These are phyloP conservation scores for Piloderma croceum DNA, from an alignment of 768 basidiomycete species.

Conservation along the genomic window DNA sequence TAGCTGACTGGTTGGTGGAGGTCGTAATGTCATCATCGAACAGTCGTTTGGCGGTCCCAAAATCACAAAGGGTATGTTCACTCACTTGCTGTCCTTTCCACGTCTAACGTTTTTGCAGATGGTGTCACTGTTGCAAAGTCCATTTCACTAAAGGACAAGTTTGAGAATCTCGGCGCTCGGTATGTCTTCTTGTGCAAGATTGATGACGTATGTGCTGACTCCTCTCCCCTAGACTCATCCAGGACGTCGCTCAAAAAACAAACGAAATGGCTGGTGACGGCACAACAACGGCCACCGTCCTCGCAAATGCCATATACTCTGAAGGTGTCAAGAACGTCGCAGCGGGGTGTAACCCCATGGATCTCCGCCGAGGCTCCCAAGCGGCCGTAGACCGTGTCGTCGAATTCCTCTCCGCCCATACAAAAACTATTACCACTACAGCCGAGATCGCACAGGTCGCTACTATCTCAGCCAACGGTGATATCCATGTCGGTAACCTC, in stretches of 20 bases:
- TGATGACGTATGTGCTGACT: too few relatives aligned
- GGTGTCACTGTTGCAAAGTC: constrained; percentile 98
- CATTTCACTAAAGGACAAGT: constrained; percentile 92
- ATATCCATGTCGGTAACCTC: constrained; percentile 84
- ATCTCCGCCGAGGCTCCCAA: constrained; percentile 94
- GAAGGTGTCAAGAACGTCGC: constrained; percentile 99
- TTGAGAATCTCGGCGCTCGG: constrained; percentile 98
- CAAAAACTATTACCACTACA: constrained; percentile 92
- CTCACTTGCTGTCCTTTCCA: too few relatives aligned
- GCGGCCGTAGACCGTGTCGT: constrained; percentile 95
- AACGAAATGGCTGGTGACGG: constrained; percentile 97
- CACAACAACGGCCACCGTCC: constrained; percentile 96
- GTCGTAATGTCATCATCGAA: constrained; percentile 98
- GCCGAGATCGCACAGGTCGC: constrained; percentile 98
- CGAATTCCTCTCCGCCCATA: constrained; percentile 79
- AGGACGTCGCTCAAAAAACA: constrained; percentile 94
- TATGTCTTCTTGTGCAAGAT: too few relatives aligned
- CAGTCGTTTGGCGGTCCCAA: constrained; percentile 83
- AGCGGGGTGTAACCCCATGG: too few relatives aligned
- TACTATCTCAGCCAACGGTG: constrained; percentile 83
- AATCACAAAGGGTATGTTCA: too few relatives aligned
- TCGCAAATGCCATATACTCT: constrained; percentile 94
- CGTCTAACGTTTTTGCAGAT: too few relatives aligned
- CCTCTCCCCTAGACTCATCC: constrained; percentile 79
- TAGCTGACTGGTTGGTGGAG: constrained; percentile 33